Conservation (phyloP, 495 filamentous ascomycete genomes). For the Neurospora hispaniola region DNA sequence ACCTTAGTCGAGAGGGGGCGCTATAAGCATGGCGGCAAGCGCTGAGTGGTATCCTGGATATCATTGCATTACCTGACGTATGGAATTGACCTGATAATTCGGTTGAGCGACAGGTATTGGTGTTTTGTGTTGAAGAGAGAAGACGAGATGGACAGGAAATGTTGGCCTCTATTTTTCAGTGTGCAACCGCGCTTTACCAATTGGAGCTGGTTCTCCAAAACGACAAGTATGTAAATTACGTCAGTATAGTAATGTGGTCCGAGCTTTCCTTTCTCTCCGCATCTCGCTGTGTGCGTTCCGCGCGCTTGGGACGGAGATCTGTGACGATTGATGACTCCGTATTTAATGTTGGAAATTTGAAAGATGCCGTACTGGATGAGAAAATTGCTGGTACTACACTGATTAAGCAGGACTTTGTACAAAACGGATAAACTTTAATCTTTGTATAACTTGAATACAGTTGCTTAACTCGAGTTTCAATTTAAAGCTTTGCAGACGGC, state of each 20-base stretch:
- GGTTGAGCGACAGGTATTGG: neutral
- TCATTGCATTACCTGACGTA: conserved; percentile 5
- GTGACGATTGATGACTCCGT: neutral
- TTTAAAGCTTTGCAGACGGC: neutral
- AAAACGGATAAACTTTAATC: neutral
- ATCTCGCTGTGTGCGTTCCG: neutral
- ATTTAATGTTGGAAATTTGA: neutral
- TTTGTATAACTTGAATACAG: neutral
- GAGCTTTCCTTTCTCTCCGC: neutral
- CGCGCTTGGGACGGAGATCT: neutral
- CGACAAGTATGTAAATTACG: neutral
- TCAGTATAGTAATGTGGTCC: neutral
- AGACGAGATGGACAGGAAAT: neutral
- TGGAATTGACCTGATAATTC: neutral
- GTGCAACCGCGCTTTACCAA: neutral
- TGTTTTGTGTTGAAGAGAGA: neutral
- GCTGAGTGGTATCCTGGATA: neutral
- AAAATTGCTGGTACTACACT: neutral
- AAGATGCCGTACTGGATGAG: neutral
- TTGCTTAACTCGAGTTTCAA: neutral
- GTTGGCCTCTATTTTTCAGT: neutral
- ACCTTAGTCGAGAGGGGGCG: neutral
- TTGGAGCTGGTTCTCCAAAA: neutral
- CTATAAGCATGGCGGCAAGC: neutral
- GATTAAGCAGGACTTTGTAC: neutral